Percentiles rank a stretch among this genome's conserved stretches.
These are phyloP conservation scores for Fonsecaea pugnacius DNA, from an alignment of 2,329 filamentous ascomycete species.

Conservation along the genomic window DNA sequence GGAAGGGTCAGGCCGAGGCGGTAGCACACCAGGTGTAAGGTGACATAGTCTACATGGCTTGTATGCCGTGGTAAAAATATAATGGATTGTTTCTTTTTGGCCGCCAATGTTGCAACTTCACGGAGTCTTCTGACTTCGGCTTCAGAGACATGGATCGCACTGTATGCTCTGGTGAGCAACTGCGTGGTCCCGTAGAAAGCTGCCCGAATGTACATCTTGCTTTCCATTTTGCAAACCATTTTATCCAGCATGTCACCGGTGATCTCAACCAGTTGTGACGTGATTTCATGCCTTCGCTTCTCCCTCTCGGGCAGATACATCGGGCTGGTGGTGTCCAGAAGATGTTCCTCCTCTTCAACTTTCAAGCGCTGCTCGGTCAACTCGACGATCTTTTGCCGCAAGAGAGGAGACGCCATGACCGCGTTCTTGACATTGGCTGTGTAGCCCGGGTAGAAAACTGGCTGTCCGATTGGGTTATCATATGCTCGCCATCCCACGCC, in stretches of 20 bases:
- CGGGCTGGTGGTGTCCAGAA: constrained; percentile 30
- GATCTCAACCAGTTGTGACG: constrained; percentile 75
- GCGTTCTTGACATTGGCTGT: constrained; percentile 82
- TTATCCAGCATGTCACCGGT: constrained; percentile 84
- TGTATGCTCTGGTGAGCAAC: constrained; percentile 87
- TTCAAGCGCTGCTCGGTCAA: constrained; percentile 74
- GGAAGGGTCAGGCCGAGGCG: constrained; percentile 85
- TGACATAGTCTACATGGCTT: constrained; percentile 95
- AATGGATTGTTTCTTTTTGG: constrained; percentile 88
- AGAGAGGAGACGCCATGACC: constrained; percentile 74
- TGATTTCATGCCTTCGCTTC: constrained; percentile 67
- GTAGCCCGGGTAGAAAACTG: constrained; percentile 91
- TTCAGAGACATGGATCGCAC: constrained; percentile 93
- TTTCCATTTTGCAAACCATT: constrained; percentile 99
- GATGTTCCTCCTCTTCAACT: constrained; percentile 71
- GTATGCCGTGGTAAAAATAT: constrained; percentile 94
- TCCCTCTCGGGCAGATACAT: constrained; percentile 39
- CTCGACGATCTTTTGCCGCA: constrained; percentile 74
- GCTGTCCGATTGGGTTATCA: constrained; percentile 85
- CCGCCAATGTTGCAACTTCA: constrained; percentile 79
- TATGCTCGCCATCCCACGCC: constrained; percentile 96
- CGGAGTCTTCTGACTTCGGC: constrained; percentile 86
- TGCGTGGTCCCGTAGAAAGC: constrained; percentile 91
- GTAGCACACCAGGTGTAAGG: constrained; percentile 93
- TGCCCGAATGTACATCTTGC: constrained; percentile 84